Evolutionary conservation across 139 green algal species (phyloP), one percentile per base, ranked within the genome.

Genomic region (Pedinophyceae sp.): DNA sequence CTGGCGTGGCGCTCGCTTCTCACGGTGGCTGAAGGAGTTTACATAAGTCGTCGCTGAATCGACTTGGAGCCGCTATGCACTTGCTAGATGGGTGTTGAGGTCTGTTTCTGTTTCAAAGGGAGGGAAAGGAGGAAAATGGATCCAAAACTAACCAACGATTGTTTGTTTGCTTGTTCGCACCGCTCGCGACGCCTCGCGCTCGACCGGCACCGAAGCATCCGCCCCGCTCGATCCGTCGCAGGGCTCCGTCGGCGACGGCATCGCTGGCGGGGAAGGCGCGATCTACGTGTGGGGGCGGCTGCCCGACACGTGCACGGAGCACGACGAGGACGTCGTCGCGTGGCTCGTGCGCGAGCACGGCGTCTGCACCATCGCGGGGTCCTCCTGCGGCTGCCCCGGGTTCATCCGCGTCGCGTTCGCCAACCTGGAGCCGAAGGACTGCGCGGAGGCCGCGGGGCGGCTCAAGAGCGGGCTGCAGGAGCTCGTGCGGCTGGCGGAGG

Each of bases 281-380:
- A 95, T 97, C 60, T 97, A 96, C 64, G 57, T 92, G 1, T 94
- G 72, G 68, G 82, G 71, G 0, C 74, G 70, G 54, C 75, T 97
- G 51, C 88, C 88, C 29, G 48, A 50, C 39, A 26, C 40, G 28
- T 73, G 57, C 39, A n/a, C n/a, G n/a, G 57, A 71, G 19, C 76
- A 88, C 27, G 86, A 89, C 53, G 64, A 78, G 45, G 58, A 51
- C 3, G 79, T 92, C 23, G 85, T 93, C 20, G 63, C 75, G 28
- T 94, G 80, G 78, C 69, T 96, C 47, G 79, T 93, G 3, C 62
- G 68, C 27, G 50, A 80, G 50, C 72, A 89, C 70, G 72, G 75
- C 22, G 81, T 97, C n/a, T 89, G 81, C 59, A 39, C 94, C 16
- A 90, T 95, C 20, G 82, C 85, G 0, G 87, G 88, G 15, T 81